These are phyloP conservation scores for Ramaria sp. DNA, from an alignment of 768 basidiomycete genomes.

Conservation along the genomic window DNA sequence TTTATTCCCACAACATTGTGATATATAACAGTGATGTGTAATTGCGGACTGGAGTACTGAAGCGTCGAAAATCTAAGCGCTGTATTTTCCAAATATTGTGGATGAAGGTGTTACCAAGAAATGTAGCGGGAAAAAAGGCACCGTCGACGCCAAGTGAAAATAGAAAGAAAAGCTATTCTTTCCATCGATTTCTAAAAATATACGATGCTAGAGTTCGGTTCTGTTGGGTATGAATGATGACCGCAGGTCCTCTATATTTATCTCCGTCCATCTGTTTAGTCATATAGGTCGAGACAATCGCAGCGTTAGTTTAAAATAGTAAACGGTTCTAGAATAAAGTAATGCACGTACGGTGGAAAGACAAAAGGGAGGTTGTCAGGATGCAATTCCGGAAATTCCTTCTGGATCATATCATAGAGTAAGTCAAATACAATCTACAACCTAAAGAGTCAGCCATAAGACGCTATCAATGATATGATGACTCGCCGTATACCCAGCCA, in stretches of 20 bases:
- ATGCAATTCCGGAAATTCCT: slow-evolving; percentile 57
- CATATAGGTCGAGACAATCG: neutral
- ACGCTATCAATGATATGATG: neutral
- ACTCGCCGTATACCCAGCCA: slow-evolving; percentile 61
- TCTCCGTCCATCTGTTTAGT: neutral
- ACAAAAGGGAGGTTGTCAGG: slow-evolving; percentile 46
- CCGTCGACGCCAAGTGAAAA: no score
- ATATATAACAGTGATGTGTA: neutral
- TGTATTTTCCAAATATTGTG: no score
- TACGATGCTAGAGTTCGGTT: neutral
- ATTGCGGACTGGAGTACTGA: no score
- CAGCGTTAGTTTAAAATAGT: neutral
- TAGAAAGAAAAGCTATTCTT: no score
- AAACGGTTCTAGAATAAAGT: neutral
- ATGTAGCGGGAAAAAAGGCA: no score
- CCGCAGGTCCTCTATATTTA: neutral
- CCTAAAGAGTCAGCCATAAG: neutral
- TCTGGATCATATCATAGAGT: slow-evolving; percentile 44
- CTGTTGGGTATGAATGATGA: neutral
- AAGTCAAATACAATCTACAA: slow-evolving; percentile 56
- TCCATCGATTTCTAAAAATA: neutral
- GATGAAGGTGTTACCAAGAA: no score
- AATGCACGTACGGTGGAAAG: slow-evolving; percentile 46
- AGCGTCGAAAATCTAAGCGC: no score
- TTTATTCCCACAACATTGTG: neutral